phyloP scores from a whole-genome alignment of 768 basidiomycete species.

The Serendipita sp. region DNA sequence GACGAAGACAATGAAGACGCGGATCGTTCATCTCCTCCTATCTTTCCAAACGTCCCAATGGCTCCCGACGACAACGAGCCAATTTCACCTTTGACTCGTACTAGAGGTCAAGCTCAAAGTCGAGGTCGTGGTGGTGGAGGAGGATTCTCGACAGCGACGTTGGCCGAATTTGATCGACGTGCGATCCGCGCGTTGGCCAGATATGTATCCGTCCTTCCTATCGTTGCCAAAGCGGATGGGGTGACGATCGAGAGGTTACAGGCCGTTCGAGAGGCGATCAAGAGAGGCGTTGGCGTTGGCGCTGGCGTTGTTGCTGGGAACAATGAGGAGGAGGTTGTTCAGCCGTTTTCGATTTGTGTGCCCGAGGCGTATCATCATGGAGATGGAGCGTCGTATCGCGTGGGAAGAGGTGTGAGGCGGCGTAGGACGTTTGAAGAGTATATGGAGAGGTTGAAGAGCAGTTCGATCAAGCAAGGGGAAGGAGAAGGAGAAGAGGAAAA shows the following conservation, averaged over 20 bases:
- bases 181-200: background rate
- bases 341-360: constrained; percentile 73
- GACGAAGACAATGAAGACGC: no score
- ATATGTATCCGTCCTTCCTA: background rate
- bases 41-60: background rate
- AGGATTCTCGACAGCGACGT: no score
- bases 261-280: background rate
- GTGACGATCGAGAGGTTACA: background rate
- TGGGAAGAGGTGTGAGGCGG: background rate
- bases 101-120: background rate
- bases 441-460: background rate
- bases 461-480: no score
- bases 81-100: background rate
- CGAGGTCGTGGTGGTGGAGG: background rate
- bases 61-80: background rate
- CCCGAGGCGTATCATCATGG: constrained; percentile 74
- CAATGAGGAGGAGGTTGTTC: constrained; percentile 10
- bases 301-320: background rate
- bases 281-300: background rate
- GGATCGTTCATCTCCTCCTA: background rate
- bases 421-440: background rate
- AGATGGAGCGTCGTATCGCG: constrained; percentile 36
- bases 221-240: background rate
- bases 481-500: no score
- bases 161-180: no score